phyloP scores from a whole-genome alignment of 345 rosid species.

The Geranium brycei region DNA sequence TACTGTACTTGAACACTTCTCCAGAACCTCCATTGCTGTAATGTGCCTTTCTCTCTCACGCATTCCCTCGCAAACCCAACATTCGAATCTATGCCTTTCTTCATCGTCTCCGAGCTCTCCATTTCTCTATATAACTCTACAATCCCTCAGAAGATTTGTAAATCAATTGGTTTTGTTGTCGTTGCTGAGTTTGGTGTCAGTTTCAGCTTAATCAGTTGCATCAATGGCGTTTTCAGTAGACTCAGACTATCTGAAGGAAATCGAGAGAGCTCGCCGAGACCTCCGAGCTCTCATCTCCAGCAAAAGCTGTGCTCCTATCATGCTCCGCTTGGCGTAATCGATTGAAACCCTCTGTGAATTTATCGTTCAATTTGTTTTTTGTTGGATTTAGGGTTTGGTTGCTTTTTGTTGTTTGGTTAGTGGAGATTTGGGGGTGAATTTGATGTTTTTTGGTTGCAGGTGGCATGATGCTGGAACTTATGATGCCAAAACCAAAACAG shows the following conservation, averaged over 20 bases:
- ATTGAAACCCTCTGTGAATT: neutral
- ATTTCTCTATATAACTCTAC: too few species aligned
- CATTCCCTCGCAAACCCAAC: too few species aligned
- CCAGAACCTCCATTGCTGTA: too few species aligned
- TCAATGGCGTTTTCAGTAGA: slow-evolving; percentile 32
- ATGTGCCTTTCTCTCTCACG: too few species aligned
- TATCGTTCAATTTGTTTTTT: neutral
- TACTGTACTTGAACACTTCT: too few species aligned
- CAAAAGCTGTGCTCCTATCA: slow-evolving; percentile 60
- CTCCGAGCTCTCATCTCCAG: slow-evolving; percentile 66
- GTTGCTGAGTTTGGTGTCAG: too few species aligned
- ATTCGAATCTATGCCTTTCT: too few species aligned
- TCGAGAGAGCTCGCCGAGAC: slow-evolving; percentile 54
- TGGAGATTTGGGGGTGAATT: neutral
- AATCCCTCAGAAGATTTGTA: too few species aligned
- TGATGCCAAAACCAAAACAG: slow-evolving; percentile 57
- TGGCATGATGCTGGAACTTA: slow-evolving; percentile 96
- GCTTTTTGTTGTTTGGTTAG: neutral
- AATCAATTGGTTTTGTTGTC: too few species aligned
- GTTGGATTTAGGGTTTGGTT: neutral
- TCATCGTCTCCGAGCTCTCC: too few species aligned
- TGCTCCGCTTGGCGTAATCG: slow-evolving; percentile 86
- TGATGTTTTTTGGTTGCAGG: slow-evolving; percentile 15
- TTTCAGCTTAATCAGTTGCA: neutral
- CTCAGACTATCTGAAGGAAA: slow-evolving; percentile 50